Conservation (phyloP, 305 asterid genomes). For the Withania somnifera region DNA sequence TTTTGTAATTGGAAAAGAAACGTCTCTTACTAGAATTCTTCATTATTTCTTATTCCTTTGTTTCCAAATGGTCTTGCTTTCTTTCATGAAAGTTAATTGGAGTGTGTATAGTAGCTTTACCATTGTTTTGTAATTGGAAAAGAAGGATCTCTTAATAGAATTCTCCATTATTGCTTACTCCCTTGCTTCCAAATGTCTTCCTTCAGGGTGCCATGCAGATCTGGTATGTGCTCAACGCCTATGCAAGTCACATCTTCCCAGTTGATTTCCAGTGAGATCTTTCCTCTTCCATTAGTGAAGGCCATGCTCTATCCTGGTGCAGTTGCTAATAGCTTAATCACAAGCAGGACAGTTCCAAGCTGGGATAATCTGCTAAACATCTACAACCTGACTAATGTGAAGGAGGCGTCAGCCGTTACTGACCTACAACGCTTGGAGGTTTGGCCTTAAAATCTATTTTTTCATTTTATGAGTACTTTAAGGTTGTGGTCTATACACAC, state of each 20-base stretch:
- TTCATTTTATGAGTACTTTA: not conserved
- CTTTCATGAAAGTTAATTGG: no score
- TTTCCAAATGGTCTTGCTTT: not conserved
- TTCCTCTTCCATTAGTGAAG: constrained; percentile 82
- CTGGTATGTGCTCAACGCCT: constrained; percentile 85
- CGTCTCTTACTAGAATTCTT: not conserved
- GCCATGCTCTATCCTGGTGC: constrained; percentile 94
- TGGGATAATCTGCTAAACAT: constrained; percentile 56
- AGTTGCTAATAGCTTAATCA: constrained; percentile 40
- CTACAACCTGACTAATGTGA: constrained; percentile 68
- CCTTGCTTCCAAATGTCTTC: not conserved
- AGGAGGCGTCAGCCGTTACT: constrained; percentile 56
- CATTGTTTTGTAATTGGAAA: not conserved
- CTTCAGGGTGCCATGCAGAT: constrained; percentile 81
- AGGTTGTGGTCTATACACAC: not conserved
- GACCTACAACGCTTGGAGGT: constrained; percentile 95
- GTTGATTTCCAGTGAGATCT: constrained; percentile 68
- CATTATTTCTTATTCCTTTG: not conserved
- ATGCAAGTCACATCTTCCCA: constrained; percentile 83
- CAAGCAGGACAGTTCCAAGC: constrained; percentile 46
- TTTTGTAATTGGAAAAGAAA: not conserved
- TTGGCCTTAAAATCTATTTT: constrained; percentile 8
- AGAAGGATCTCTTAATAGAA: not conserved
- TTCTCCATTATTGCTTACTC: not conserved
- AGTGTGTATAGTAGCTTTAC: not conserved